Percentiles rank a stretch among this genome's conserved stretches.
Evolutionary conservation across 108 stramenopile species (phyloP).

Genomic region (Skeletonema marinoi): DNA sequence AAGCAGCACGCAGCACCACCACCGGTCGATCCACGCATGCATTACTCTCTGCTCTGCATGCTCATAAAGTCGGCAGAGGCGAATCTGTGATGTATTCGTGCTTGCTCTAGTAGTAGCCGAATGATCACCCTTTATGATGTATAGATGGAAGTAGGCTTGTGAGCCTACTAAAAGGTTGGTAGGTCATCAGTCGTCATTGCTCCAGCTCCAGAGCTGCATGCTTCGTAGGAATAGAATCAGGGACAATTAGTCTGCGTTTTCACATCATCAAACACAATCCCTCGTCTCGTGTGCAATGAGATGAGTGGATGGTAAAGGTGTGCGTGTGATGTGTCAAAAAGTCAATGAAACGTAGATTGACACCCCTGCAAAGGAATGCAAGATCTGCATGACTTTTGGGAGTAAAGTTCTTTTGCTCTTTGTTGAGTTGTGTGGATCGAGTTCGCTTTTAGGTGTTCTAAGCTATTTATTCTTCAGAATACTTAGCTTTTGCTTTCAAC

Average conservation of each 20-base stretch:
- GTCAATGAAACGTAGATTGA: background rate
- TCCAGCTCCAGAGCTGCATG: too few relatives aligned
- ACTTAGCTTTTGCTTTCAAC: background rate
- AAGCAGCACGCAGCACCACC: too few relatives aligned
- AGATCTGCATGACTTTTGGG: background rate
- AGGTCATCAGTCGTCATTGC: too few relatives aligned
- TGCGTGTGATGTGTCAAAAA: background rate
- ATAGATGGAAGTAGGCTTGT: too few relatives aligned
- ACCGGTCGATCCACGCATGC: too few relatives aligned
- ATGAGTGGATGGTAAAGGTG: background rate
- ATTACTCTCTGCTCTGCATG: too few relatives aligned
- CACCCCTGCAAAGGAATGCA: conserved; percentile 3
- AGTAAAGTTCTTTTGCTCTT: conserved; percentile 1
- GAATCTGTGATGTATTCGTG: too few relatives aligned
- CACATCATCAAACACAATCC: background rate
- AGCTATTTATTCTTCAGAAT: background rate
- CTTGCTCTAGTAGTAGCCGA: too few relatives aligned
- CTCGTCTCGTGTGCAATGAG: background rate
- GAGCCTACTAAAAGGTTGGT: too few relatives aligned
- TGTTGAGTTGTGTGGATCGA: background rate
- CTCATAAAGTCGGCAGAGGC: too few relatives aligned
- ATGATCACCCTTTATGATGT: too few relatives aligned
- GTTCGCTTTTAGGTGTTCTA: background rate
- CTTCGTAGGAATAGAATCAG: background rate
- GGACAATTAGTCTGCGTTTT: background rate